Evolutionary conservation across 1,139 yeast species (phyloP).

Genomic region (Diutina mesorugosa): DNA sequence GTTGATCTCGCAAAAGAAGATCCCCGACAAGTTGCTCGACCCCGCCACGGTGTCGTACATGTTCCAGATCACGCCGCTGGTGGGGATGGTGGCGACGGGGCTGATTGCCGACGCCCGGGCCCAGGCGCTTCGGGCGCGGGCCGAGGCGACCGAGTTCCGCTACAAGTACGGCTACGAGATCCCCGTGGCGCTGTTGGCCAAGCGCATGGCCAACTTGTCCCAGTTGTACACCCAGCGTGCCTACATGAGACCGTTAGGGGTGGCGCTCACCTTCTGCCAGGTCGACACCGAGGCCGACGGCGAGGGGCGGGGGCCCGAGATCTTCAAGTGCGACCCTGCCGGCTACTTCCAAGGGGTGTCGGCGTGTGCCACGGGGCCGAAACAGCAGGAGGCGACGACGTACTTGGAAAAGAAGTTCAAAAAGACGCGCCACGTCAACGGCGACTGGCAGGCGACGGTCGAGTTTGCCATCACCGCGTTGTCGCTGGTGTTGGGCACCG

Average conservation of each 20-base stretch:
- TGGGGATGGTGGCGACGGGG: slow-evolving; percentile 92
- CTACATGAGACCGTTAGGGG: slow-evolving; percentile 97
- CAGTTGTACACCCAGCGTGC: slow-evolving; percentile 97
- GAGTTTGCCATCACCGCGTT: slow-evolving; percentile 82
- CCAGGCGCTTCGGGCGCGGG: slow-evolving; percentile 78
- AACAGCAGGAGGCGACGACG: slow-evolving; percentile 91
- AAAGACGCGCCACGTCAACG: slow-evolving; percentile 58
- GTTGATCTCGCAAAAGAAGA: slow-evolving; percentile 85
- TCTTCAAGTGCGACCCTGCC: slow-evolving; percentile 93
- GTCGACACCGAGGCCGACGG: slow-evolving; percentile 43
- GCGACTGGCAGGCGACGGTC: slow-evolving; percentile 81
- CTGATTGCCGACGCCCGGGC: slow-evolving; percentile 95
- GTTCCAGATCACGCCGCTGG: slow-evolving; percentile 65
- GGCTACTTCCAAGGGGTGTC: slow-evolving; percentile 88
- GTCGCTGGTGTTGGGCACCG: slow-evolving; percentile 81
- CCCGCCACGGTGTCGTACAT: slow-evolving; percentile 75
- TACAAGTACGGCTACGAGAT: slow-evolving; percentile 93
- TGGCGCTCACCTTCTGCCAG: slow-evolving; percentile 77
- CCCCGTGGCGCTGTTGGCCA: slow-evolving; percentile 90
- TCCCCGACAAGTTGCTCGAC: slow-evolving; percentile 88
- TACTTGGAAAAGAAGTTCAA: slow-evolving; percentile 86
- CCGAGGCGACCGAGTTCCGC: slow-evolving; percentile 90
- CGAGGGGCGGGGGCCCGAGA: slow-evolving; percentile 81
- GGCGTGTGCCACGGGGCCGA: slow-evolving; percentile 94
- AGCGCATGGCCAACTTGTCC: slow-evolving; percentile 88